Base-by-base conservation (phyloP, 176 grass and related monocot species). In the Sorghum bicolor region DNA sequence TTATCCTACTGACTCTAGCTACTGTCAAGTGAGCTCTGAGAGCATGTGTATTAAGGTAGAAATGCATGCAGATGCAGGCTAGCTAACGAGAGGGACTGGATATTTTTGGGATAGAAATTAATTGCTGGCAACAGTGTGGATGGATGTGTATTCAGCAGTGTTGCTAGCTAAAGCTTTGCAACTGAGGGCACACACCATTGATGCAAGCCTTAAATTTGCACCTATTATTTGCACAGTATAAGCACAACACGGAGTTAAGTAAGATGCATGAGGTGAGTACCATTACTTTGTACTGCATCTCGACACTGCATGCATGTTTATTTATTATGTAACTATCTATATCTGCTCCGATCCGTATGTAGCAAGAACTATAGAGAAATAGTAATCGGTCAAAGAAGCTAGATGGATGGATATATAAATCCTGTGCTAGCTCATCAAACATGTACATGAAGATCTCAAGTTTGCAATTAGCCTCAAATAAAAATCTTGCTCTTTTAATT, bases 191-290 rank as follows among this genome's bases (percentile, higher is more conserved):
- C 58, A 74, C 72, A 2, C 73, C 83, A 90, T 73, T 82, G 79
- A 78, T 90, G 79, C 67, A 82, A 48, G 79, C 88, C 57, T 86
- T 90, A 60, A 83, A 66, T 82, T 78, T 78, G 73, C 79, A 76
- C 75, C 84, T 86, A 52, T 68, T 83, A 52, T 68, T 86, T 83
- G 74, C 80, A 86, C 88, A 78, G 73, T 86, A 39, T 67, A 17
- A 78, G 74, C 53, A 76, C 40, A 82, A 58, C 79, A 82, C 16
- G 7, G 53, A 86, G 15, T 79, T 73, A 83, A 74, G 83, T 68
- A 58, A 78, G 47, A 25, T 77, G 66, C 26, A 73, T 48, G 41
- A 41, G 48, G 29, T n/a, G 72, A 75, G 72, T 75, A 75, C n/a
- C n/a, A n/a, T n/a, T n/a, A n/a, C 72, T 67, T 28, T 74, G 74